Percentiles rank a stretch among this genome's conserved stretches.
These are phyloP conservation scores for Pichia sp. DNA, from an alignment of 1,139 yeast species.

Conservation along the genomic window DNA sequence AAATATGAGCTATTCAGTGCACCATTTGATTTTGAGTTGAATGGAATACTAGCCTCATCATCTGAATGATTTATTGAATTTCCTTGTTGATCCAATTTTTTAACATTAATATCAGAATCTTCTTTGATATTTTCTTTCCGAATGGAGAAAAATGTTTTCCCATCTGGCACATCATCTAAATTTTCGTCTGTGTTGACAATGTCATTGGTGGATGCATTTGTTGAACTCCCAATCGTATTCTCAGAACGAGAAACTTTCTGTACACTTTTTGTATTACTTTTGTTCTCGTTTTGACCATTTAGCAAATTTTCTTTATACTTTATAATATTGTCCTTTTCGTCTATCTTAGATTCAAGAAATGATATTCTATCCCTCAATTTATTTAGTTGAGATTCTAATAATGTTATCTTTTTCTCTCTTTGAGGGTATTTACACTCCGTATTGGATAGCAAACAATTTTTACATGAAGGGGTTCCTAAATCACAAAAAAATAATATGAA, in stretches of 20 bases:
- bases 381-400: constrained; percentile 44
- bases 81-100: not conserved
- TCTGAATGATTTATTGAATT: not conserved
- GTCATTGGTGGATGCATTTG: not conserved
- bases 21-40: constrained; percentile 6
- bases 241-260: not conserved
- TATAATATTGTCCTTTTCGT: not conserved
- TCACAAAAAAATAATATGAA: too few species aligned
- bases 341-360: constrained; percentile 29
- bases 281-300: not conserved
- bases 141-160: not conserved
- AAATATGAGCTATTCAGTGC: constrained; percentile 5
- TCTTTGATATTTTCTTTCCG: too few species aligned
- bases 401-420: constrained; percentile 42
- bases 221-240: not conserved
- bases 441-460: constrained; percentile 12
- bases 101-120: too few species aligned
- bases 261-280: not conserved
- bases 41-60: constrained; percentile 7
- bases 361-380: constrained; percentile 35
- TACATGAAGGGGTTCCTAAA: constrained; percentile 8
- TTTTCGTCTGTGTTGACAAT: not conserved
- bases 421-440: constrained; percentile 41
- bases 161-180: not conserved
- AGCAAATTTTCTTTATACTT: not conserved